Conservation (phyloP, 2,329 filamentous ascomycete genomes). For the Botrytis fabae region DNA sequence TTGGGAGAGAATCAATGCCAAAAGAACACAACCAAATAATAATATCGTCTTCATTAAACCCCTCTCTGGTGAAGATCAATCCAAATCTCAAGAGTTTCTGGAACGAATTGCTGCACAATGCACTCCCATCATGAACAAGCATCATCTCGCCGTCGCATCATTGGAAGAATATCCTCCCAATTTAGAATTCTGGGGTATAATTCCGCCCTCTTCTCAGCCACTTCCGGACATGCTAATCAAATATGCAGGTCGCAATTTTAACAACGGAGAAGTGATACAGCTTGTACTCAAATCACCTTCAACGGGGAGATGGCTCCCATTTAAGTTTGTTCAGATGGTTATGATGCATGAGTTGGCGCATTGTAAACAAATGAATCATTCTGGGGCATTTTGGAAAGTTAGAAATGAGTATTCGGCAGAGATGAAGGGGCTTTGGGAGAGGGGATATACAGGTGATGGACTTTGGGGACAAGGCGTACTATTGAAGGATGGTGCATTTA, state of each 20-base stretch:
- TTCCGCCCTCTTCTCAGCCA: neutral
- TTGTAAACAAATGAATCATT: conserved; percentile 91
- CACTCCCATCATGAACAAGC: conserved; percentile 66
- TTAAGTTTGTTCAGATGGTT: conserved; percentile 85
- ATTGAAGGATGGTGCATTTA: conserved; percentile 61
- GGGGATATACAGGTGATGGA: conserved; percentile 75
- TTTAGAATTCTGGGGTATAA: conserved; percentile 63
- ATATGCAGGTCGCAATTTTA: conserved; percentile 79
- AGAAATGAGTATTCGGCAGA: conserved; percentile 71
- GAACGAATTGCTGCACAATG: conserved; percentile 81
- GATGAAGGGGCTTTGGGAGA: conserved; percentile 69
- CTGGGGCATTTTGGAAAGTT: conserved; percentile 76
- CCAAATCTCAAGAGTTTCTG: conserved; percentile 67
- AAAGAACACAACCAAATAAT: conserved; percentile 70
- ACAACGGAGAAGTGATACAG: conserved; percentile 83
- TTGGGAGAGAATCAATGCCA: conserved; percentile 76
- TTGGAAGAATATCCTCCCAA: conserved; percentile 84
- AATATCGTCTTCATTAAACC: conserved; percentile 86
- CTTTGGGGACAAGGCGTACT: conserved; percentile 75
- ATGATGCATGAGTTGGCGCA: conserved; percentile 89
- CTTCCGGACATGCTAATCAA: neutral
- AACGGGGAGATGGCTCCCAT: conserved; percentile 72
- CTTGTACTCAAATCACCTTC: conserved; percentile 71
- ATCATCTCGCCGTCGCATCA: conserved; percentile 64
- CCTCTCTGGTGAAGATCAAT: conserved; percentile 62